A percentile compares a stretch with the other conserved stretches of the same genome.
Conservation (phyloP, 164 flowering plant species). For the Dillenia suffruticosa region DNA sequence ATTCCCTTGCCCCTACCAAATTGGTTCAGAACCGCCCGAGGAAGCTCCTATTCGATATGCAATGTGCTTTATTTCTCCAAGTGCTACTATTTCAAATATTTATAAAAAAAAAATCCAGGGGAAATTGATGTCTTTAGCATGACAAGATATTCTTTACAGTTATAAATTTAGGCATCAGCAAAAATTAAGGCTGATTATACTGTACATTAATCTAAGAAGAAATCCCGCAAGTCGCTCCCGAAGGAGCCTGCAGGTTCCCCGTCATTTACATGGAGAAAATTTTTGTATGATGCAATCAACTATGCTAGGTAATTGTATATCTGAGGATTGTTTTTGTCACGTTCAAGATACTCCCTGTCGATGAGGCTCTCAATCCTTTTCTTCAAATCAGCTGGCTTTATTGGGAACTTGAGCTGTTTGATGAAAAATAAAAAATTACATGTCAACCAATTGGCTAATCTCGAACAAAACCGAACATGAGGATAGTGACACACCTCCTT, state of each 20-base stretch:
- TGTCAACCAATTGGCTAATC: too few relatives aligned
- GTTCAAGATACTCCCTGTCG: constrained; percentile 93
- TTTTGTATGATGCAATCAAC: constrained; percentile 2
- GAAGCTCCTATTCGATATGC: too few relatives aligned
- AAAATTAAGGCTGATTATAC: constrained; percentile 4
- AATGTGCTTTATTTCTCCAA: too few relatives aligned
- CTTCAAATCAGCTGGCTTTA: constrained; percentile 94
- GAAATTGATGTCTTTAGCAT: too few relatives aligned
- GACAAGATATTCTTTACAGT: constrained; percentile 16
- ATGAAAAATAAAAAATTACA: neutral
- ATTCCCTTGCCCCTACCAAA: too few relatives aligned
- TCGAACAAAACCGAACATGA: neutral
- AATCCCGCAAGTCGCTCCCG: constrained; percentile 1
- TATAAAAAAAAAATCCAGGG: too few relatives aligned
- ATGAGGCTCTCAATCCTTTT: constrained; percentile 95
- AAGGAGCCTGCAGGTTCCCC: constrained; percentile 7
- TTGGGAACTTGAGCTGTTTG: constrained; percentile 91
- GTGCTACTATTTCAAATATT: too few relatives aligned
- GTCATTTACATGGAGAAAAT: constrained; percentile 18
- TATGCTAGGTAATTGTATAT: constrained; percentile 93
- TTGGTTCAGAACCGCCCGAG: too few relatives aligned
- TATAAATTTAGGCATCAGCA: constrained; percentile 4
- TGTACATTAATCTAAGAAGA: constrained; percentile 17
- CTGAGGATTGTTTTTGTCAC: constrained; percentile 96
- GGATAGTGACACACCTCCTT: neutral